Evolutionary conservation across 352 stramenopile genomes (phyloP).

Genomic region (Globisporangium solare): DNA sequence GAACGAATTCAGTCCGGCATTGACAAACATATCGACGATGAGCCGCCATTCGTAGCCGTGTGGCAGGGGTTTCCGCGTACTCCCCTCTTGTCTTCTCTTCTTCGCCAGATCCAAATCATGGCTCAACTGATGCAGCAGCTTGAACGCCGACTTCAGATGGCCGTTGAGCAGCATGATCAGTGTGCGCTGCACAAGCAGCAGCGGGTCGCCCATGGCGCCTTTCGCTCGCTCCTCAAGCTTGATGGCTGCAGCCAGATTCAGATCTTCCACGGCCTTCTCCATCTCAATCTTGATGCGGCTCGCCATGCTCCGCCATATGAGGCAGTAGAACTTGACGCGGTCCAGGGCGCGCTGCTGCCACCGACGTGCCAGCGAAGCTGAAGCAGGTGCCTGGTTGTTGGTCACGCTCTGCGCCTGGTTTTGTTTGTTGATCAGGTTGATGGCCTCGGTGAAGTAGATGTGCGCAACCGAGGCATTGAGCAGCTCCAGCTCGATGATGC

Average conservation of each 20-base stretch:
- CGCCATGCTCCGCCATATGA: conserved; percentile 44
- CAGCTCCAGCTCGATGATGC: conserved; percentile 43
- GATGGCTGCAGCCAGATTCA: conserved; percentile 39
- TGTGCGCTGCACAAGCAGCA: conserved; percentile 39
- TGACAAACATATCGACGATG: conserved; percentile 46
- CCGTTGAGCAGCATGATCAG: conserved; percentile 56
- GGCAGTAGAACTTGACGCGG: conserved; percentile 44
- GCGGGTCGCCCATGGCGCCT: conserved; percentile 16
- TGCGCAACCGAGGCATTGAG: conserved; percentile 33
- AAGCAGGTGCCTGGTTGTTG: neutral
- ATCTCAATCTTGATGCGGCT: conserved; percentile 44
- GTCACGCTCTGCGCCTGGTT: no score
- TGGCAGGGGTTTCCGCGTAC: neutral
- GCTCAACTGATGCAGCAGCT: conserved; percentile 36
- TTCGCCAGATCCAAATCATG: conserved; percentile 5
- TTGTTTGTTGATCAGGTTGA: conserved; percentile 24
- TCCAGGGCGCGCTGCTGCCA: conserved; percentile 36
- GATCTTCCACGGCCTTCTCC: conserved; percentile 41
- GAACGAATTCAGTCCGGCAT: conserved; percentile 41
- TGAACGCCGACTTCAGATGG: conserved; percentile 44
- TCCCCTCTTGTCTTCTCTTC: conserved; percentile 1
- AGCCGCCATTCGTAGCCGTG: conserved; percentile 11
- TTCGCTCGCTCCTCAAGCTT: conserved; percentile 15
- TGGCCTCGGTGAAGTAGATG: conserved; percentile 38
- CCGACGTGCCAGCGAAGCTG: conserved; percentile 15